Percentiles rank a stretch among this genome's conserved stretches.
Conservation (phyloP, 1,284 basidiomycete genomes). For the Fomitopsis pinicola region DNA sequence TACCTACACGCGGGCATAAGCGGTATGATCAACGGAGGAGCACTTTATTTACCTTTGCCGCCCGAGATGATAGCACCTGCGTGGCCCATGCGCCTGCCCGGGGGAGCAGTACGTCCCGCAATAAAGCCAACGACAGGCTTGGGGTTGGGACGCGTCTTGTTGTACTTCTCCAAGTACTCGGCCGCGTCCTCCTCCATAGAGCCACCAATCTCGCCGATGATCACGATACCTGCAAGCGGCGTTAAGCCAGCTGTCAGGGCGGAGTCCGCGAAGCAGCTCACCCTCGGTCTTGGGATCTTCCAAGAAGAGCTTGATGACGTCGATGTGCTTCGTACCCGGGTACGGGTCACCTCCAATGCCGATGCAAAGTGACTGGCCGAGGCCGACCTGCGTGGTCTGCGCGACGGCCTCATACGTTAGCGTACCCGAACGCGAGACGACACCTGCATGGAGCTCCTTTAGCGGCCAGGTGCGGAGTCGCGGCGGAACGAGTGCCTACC, state of each 20-base stretch:
- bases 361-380: slow-evolving; percentile 95
- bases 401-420: slow-evolving; percentile 91
- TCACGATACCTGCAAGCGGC: slow-evolving; percentile 75
- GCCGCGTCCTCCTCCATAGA: slow-evolving; percentile 99
- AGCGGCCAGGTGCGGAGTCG: background rate
- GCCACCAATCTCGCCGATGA: slow-evolving; percentile 99
- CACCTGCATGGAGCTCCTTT: slow-evolving; percentile 48
- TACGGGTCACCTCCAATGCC: slow-evolving; percentile 99
- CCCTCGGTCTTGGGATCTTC: slow-evolving; percentile 92
- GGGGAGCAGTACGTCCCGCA: slow-evolving; percentile 95
- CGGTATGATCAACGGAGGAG: background rate
- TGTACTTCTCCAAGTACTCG: slow-evolving; percentile 91
- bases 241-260: background rate
- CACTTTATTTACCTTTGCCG: slow-evolving; percentile 73
- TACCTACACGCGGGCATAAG: slow-evolving; percentile 45
- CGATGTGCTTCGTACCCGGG: slow-evolving; percentile 94
- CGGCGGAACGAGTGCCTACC: slow-evolving; percentile 42
- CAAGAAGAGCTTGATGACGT: slow-evolving; percentile 96
- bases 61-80: slow-evolving; percentile 98
- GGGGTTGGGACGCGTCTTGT: slow-evolving; percentile 82
- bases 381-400: slow-evolving; percentile 93
- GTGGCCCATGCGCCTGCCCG: slow-evolving; percentile 97
- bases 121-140: slow-evolving; percentile 99
- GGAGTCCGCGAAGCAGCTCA: slow-evolving; percentile 22
- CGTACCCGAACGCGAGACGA: slow-evolving; percentile 96